Evolutionary conservation across 495 filamentous ascomycete species (phyloP).

Genomic region (Rusavskia elegans): DNA sequence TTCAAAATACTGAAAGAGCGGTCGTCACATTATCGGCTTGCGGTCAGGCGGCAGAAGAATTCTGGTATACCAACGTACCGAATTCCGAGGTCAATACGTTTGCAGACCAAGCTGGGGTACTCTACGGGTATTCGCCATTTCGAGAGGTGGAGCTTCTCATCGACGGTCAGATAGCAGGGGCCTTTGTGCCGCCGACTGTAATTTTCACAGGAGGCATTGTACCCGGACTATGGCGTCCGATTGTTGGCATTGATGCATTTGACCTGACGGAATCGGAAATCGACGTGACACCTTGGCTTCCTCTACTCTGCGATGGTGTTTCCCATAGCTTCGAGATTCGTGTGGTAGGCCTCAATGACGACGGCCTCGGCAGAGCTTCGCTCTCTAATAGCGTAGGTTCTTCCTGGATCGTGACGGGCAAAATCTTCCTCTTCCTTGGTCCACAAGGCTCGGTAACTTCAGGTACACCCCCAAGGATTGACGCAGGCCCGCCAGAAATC

Average conservation of each 20-base stretch:
- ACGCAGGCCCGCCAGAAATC: constrained; percentile 26
- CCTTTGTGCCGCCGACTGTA: constrained; percentile 72
- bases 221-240: constrained; percentile 67
- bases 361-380: constrained; percentile 24
- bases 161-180: constrained; percentile 59
- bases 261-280: constrained; percentile 72
- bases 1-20: constrained; percentile 47
- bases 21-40: constrained; percentile 63
- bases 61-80: constrained; percentile 82
- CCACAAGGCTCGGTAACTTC: constrained; percentile 32
- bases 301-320: constrained; percentile 46
- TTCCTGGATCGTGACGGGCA: constrained; percentile 73
- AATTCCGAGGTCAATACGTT: constrained; percentile 47
- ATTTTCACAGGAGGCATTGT: constrained; percentile 82
- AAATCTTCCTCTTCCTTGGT: constrained; percentile 62
- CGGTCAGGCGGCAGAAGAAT: constrained; percentile 68
- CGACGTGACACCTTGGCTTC: constrained; percentile 67
- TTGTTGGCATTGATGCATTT: constrained; percentile 74
- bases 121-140: constrained; percentile 64
- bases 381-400: constrained; percentile 46
- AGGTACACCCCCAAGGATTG: constrained; percentile 20
- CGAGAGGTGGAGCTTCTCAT: constrained; percentile 71
- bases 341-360: constrained; percentile 46
- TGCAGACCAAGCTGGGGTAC: constrained; percentile 29
- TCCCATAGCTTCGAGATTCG: constrained; percentile 57